phyloP scores from a whole-genome alignment of 176 grass and related monocot species.

The Elymus sibiricus region DNA sequence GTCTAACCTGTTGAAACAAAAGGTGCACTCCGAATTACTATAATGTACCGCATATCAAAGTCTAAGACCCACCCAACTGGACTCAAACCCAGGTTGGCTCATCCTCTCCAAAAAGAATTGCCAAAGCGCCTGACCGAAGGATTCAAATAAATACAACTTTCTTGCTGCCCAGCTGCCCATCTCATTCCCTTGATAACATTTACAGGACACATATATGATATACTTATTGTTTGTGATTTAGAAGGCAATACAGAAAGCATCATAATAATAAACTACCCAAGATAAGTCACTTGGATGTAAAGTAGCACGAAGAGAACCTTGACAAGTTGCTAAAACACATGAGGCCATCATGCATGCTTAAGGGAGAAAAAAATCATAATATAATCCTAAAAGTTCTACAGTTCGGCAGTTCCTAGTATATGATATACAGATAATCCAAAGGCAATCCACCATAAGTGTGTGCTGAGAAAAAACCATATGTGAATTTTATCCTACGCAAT shows the following conservation, averaged over 20 bases:
- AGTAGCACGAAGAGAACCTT: background rate
- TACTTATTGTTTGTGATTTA: background rate
- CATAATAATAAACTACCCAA: background rate
- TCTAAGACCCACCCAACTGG: background rate
- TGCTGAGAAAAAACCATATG: background rate
- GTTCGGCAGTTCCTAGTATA: background rate
- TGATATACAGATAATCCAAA: background rate
- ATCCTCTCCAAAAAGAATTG: background rate
- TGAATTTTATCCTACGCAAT: background rate
- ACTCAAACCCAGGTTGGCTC: background rate
- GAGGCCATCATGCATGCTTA: background rate
- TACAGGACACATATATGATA: background rate
- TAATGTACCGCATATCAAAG: background rate
- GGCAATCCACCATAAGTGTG: background rate
- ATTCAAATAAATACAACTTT: background rate
- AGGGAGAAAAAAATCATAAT: background rate
- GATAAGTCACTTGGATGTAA: background rate
- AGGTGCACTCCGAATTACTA: background rate
- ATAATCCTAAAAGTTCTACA: background rate
- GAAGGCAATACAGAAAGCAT: background rate
- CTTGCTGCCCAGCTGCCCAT: background rate
- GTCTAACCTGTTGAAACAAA: slow-evolving; percentile 67
- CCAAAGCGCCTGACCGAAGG: background rate
- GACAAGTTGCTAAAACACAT: background rate
- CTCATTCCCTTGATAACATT: background rate